Conservation (phyloP, 768 basidiomycete species). For the Gloeopeniophorella convolvens region DNA sequence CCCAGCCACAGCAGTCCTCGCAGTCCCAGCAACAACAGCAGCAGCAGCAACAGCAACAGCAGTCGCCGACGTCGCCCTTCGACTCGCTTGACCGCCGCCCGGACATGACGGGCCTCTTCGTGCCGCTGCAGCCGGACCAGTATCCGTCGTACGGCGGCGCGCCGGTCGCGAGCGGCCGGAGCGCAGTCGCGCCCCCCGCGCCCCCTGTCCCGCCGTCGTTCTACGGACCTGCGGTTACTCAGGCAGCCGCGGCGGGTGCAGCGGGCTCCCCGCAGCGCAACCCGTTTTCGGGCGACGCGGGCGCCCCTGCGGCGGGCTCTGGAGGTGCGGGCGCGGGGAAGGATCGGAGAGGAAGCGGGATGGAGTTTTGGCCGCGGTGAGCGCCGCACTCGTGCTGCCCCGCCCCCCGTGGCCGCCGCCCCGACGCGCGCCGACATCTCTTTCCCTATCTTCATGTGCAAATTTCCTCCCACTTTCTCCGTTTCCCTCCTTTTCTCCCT, state of each 20-base stretch:
- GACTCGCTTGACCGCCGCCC: constrained; percentile 56
- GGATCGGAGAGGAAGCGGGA: constrained; percentile 50
- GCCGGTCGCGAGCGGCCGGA: constrained; percentile 26
- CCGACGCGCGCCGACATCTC: constrained; percentile 5
- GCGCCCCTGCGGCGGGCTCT: constrained; percentile 29
- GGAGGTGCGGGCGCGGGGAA: constrained; percentile 42
- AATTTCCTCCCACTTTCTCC: constrained; percentile 8
- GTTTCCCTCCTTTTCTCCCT: constrained; percentile 1
- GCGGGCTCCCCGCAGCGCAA: constrained; percentile 31
- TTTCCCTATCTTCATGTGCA: constrained; percentile 13
- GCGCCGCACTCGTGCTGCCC: background rate
- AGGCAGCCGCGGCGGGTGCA: constrained; percentile 26
- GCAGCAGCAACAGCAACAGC: constrained; percentile 33
- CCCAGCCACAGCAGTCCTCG: constrained; percentile 1
- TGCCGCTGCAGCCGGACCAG: constrained; percentile 80
- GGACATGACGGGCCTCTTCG: constrained; percentile 65
- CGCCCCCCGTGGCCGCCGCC: background rate
- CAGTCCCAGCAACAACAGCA: constrained; percentile 26
- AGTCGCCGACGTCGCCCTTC: constrained; percentile 38
- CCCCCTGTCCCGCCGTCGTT: constrained; percentile 59
- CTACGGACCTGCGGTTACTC: constrained; percentile 56
- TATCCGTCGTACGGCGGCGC: constrained; percentile 47
- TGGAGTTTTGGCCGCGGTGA: constrained; percentile 76
- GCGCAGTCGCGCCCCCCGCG: constrained; percentile 44
- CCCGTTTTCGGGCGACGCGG: constrained; percentile 25